phyloP scores from a whole-genome alignment of 305 asterid species.

The Coffea humblotiana region DNA sequence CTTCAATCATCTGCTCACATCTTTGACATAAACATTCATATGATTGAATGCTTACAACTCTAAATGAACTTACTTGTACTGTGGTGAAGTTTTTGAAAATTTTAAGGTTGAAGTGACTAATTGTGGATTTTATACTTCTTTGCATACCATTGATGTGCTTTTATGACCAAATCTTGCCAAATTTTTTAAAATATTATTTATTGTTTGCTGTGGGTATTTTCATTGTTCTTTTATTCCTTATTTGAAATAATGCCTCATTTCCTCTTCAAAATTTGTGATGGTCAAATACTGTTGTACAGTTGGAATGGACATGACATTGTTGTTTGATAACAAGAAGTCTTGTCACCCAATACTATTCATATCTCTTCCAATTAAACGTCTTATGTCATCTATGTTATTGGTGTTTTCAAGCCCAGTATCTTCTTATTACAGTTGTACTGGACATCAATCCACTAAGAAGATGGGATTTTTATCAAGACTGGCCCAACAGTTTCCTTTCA shows the following conservation, averaged over 20 bases:
- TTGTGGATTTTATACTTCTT: not conserved
- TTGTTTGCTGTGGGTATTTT: not conserved
- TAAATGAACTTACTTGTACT: not conserved
- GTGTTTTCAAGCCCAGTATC: conserved; percentile 23
- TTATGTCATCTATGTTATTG: conserved; percentile 6
- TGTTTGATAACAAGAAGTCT: not conserved
- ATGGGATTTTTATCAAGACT: conserved; percentile 72
- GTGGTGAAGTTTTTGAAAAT: too few species aligned
- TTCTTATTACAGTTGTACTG: conserved; percentile 44
- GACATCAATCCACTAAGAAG: conserved; percentile 49
- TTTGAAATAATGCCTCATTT: not conserved
- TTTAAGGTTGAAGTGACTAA: not conserved
- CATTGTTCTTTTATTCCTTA: not conserved
- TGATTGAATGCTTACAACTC: not conserved
- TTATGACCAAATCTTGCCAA: not conserved
- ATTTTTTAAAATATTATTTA: not conserved
- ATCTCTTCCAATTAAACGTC: not conserved
- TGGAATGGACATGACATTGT: not conserved
- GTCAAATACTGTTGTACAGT: not conserved
- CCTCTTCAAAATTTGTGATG: not conserved
- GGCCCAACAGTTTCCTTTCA: conserved; percentile 77
- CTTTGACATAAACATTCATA: not conserved
- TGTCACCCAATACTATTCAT: not conserved
- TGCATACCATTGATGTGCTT: not conserved
- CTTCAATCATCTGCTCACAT: not conserved